Conservation (phyloP, 805 yeast genomes). For the Lachancea fermentati region DNA sequence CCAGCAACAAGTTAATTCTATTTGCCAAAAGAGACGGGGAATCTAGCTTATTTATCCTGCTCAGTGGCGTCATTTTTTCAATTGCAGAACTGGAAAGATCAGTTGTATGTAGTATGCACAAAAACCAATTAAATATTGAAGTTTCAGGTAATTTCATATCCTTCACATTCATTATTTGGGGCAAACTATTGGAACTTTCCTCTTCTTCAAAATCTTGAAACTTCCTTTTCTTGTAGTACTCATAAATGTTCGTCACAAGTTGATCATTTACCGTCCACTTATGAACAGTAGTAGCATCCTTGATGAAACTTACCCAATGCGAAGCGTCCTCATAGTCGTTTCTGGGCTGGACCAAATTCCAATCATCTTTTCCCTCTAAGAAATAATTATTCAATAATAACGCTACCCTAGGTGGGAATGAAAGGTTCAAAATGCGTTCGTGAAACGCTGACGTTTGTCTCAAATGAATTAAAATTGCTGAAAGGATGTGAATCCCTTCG, state of each 20-base stretch:
- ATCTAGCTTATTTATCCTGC: slow-evolving; percentile 19
- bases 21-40: slow-evolving; percentile 21
- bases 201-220: slow-evolving; percentile 26
- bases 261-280: slow-evolving; percentile 37
- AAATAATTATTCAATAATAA: slow-evolving; percentile 16
- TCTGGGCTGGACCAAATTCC: slow-evolving; percentile 20
- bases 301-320: slow-evolving; percentile 16
- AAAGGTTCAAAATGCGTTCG: slow-evolving; percentile 13
- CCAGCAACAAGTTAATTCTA: slow-evolving; percentile 24
- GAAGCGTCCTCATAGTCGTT: slow-evolving; percentile 10
- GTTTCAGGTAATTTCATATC: neutral
- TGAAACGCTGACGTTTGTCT: slow-evolving; percentile 15
- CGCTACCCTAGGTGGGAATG: slow-evolving; percentile 16
- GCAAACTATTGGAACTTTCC: neutral
- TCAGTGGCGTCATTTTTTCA: slow-evolving; percentile 28
- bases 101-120: slow-evolving; percentile 14
- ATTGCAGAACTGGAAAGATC: slow-evolving; percentile 13
- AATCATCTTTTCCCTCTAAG: slow-evolving; percentile 15
- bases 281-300: slow-evolving; percentile 13
- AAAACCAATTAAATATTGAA: slow-evolving; percentile 23
- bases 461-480: slow-evolving; percentile 12
- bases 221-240: slow-evolving; percentile 23
- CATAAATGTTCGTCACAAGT: slow-evolving; percentile 42
- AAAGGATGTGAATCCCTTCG: slow-evolving; percentile 19
- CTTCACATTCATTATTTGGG: slow-evolving; percentile 8